Conservation (phyloP, 768 basidiomycete genomes). For the Agrocybe praecox region DNA sequence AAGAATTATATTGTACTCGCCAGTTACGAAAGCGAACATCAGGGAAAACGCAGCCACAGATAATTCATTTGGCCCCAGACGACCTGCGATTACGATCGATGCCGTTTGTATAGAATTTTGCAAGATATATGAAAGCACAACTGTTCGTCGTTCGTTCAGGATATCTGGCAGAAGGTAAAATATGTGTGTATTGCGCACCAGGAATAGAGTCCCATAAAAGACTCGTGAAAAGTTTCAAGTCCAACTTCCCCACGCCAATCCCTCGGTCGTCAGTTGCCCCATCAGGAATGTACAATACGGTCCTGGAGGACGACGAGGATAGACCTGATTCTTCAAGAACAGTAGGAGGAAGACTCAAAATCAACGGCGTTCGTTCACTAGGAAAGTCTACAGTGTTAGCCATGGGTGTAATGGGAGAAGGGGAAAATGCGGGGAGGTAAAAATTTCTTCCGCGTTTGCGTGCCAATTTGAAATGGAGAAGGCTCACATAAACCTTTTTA, state of each 20-base stretch:
- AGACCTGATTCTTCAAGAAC: conserved; percentile 3
- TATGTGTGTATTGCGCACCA: conserved; percentile 34
- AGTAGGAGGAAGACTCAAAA: conserved; percentile 2
- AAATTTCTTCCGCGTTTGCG: conserved; percentile 3
- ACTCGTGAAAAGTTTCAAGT: conserved; percentile 43
- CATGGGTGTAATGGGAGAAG: conserved; percentile 12
- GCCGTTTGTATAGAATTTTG: conserved; percentile 77
- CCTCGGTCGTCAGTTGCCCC: conserved; percentile 27
- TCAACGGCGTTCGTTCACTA: conserved; percentile 20
- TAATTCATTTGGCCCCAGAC: conserved; percentile 68
- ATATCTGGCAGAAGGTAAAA: not conserved
- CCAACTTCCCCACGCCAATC: conserved; percentile 19
- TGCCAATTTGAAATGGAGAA: not conserved
- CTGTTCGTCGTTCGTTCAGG: conserved; percentile 29
- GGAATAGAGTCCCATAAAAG: conserved; percentile 61
- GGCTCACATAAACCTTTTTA: conserved; percentile 9
- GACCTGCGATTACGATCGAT: conserved; percentile 64
- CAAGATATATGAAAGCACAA: conserved; percentile 69
- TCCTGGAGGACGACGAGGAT: conserved; percentile 20
- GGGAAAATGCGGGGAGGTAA: conserved; percentile 9
- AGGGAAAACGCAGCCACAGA: conserved; percentile 73
- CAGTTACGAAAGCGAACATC: conserved; percentile 81
- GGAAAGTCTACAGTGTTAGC: conserved; percentile 6
- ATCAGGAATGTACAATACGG: conserved; percentile 24
- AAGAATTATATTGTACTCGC: conserved; percentile 48